These are phyloP conservation scores for Zymoseptoria brevis DNA, from an alignment of 2,329 filamentous ascomycete species.

Conservation along the genomic window DNA sequence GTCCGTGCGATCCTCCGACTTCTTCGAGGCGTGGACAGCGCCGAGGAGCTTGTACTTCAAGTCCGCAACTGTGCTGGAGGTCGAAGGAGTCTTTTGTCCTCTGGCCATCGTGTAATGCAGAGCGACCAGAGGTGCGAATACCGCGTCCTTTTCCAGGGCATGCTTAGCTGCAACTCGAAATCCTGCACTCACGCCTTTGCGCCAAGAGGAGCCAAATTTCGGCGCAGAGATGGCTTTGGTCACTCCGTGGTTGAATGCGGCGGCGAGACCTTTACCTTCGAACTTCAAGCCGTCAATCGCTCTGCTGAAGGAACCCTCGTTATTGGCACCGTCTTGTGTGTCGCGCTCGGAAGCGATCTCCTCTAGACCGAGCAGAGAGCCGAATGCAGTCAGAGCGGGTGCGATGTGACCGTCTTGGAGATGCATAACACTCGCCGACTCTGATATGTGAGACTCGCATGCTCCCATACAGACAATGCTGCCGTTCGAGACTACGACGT, in stretches of 20 bases:
- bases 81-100: conserved; percentile 38
- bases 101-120: conserved; percentile 49
- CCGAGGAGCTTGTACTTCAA: conserved; percentile 49
- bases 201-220: conserved; percentile 19
- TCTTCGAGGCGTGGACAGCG: conserved; percentile 35
- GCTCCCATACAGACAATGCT: conserved; percentile 50
- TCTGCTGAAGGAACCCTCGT: conserved; percentile 46
- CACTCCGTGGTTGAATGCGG: conserved; percentile 33
- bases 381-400: conserved; percentile 53
- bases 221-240: conserved; percentile 34
- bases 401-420: conserved; percentile 55
- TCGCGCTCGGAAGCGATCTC: conserved; percentile 52
- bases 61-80: conserved; percentile 47
- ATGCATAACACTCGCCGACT: conserved; percentile 36
- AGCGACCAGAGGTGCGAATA: conserved; percentile 34
- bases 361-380: conserved; percentile 52
- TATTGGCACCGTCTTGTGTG: conserved; percentile 44
- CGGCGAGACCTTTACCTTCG: conserved; percentile 33
- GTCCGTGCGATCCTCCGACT: conserved; percentile 39
- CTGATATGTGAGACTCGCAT: conserved; percentile 41
- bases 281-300: conserved; percentile 42
- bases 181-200: conserved; percentile 32
- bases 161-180: conserved; percentile 32
- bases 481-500: conserved; percentile 48
- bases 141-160: conserved; percentile 26